phyloP scores from a whole-genome alignment of 345 rosid species.

The Lagerstroemia speciosa region DNA sequence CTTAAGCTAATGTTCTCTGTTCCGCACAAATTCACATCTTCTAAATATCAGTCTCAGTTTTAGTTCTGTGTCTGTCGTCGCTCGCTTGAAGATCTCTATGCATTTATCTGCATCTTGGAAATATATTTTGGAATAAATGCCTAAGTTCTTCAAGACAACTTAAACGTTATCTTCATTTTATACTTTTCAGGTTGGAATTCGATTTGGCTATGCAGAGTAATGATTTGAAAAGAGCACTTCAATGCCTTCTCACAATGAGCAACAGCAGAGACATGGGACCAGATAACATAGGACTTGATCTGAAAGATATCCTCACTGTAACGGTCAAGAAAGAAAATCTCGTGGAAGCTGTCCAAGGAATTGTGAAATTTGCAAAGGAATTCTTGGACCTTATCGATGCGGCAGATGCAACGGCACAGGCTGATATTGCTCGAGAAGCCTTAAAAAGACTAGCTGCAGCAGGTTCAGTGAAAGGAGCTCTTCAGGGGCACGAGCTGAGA shows the following conservation, averaged over 20 bases:
- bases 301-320: constrained; percentile 78
- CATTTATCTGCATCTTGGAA: neutral
- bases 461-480: constrained; percentile 94
- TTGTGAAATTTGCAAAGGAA: constrained; percentile 81
- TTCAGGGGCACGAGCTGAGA: constrained; percentile 74
- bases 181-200: constrained; percentile 70
- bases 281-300: constrained; percentile 57
- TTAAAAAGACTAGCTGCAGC: constrained; percentile 92
- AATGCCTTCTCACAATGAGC: constrained; percentile 92
- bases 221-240: constrained; percentile 98
- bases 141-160: neutral
- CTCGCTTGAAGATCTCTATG: no score
- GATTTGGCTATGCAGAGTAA: constrained; percentile 97
- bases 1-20: neutral
- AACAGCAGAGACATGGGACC: constrained; percentile 92
- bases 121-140: neutral
- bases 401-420: constrained; percentile 97
- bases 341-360: constrained; percentile 92
- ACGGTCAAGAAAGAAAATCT: constrained; percentile 84
- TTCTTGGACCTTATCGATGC: constrained; percentile 97
- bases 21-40: neutral
- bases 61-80: no score
- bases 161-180: constrained; percentile 4
- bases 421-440: constrained; percentile 89
- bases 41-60: no score